phyloP scores from a whole-genome alignment of 257 asterid genomes.

The Solanum chilense region DNA sequence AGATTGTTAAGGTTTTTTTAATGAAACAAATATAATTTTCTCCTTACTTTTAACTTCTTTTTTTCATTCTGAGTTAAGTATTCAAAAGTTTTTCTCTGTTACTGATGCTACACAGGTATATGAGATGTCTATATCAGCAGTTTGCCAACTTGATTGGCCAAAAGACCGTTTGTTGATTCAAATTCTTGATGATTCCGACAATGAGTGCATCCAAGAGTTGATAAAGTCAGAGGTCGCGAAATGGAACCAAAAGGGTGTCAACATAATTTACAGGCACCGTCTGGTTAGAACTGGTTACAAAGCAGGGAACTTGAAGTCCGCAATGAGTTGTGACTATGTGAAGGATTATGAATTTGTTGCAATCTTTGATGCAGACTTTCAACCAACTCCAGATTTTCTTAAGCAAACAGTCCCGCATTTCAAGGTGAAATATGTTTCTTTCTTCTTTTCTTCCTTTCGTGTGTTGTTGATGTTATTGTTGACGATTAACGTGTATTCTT shows the following conservation, averaged over 20 bases:
- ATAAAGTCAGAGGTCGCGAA: conserved; percentile 37
- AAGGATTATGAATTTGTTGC: conserved; percentile 60
- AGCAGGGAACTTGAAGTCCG: conserved; percentile 72
- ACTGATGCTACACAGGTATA: conserved; percentile 30
- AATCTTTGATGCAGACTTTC: conserved; percentile 73
- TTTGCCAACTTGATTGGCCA: conserved; percentile 65
- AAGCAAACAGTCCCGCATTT: conserved; percentile 62
- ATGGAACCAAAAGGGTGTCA: conserved; percentile 52
- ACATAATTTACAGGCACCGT: conserved; percentile 55
- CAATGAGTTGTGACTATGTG: conserved; percentile 62
- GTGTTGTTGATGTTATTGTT: neutral
- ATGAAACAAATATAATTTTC: neutral
- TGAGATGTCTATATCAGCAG: conserved; percentile 61
- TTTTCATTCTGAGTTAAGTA: neutral
- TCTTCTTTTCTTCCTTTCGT: neutral
- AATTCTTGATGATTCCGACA: conserved; percentile 62
- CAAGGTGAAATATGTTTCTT: conserved; percentile 19
- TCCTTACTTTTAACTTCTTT: neutral
- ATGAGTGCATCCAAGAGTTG: conserved; percentile 32
- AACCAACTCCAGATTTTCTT: conserved; percentile 54
- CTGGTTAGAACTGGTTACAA: conserved; percentile 53
- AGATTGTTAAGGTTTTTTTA: neutral
- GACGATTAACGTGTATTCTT: neutral
- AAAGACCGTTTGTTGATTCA: conserved; percentile 45
- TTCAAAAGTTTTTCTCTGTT: neutral